phyloP scores from a whole-genome alignment of 257 asterid genomes.

The Thymus quinquecostatus region DNA sequence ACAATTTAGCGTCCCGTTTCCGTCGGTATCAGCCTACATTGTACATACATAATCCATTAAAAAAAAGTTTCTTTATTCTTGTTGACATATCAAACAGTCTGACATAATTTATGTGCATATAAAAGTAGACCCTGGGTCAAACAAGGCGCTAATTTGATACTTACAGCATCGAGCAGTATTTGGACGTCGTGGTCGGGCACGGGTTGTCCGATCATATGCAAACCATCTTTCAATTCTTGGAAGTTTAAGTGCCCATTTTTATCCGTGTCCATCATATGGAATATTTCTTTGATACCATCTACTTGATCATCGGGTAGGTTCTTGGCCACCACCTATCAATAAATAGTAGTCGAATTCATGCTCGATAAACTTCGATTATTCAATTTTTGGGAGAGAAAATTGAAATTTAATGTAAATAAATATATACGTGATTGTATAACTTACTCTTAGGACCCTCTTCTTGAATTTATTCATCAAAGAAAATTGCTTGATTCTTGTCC shows the following conservation, averaged over 20 bases:
- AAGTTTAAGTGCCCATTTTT: constrained; percentile 72
- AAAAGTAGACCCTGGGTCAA: too few relatives aligned
- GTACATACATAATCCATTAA: background rate
- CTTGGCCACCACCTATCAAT: constrained; percentile 70
- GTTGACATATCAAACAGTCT: too few relatives aligned
- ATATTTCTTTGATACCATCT: constrained; percentile 59
- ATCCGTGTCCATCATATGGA: constrained; percentile 81
- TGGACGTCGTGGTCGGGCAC: constrained; percentile 72
- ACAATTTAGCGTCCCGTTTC: constrained; percentile 66
- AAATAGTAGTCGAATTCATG: too few relatives aligned
- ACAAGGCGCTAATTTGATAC: background rate
- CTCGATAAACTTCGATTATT: too few relatives aligned
- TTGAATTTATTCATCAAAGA: constrained; percentile 89
- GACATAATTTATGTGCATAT: too few relatives aligned
- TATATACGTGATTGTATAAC: background rate
- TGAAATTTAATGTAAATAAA: too few relatives aligned
- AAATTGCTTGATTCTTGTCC: constrained; percentile 78
- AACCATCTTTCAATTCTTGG: constrained; percentile 75
- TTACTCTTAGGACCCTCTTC: constrained; percentile 80
- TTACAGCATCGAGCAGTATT: constrained; percentile 72
- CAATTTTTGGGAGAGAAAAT: too few relatives aligned
- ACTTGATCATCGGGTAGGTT: constrained; percentile 74
- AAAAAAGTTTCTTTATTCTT: too few relatives aligned
- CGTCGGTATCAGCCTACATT: constrained; percentile 67
- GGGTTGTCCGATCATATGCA: constrained; percentile 58